These are phyloP conservation scores for Scutellaria galericulata DNA, from an alignment of 257 asterid species.

Conservation along the genomic window DNA sequence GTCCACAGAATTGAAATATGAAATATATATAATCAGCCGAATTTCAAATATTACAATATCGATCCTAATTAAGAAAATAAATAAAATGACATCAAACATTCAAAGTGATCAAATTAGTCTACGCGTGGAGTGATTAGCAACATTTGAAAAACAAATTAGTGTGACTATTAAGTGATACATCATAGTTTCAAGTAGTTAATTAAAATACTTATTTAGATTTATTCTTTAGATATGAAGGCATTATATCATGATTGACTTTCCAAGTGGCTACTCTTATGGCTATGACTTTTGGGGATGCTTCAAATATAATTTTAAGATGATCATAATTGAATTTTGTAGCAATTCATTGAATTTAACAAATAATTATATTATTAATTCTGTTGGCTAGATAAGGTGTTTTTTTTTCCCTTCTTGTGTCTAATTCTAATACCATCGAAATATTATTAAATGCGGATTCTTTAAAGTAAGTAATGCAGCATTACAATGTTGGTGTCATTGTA, in stretches of 20 bases:
- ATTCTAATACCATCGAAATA: too few relatives aligned
- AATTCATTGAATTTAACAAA: not conserved
- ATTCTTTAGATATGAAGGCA: too few relatives aligned
- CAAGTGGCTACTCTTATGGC: not conserved
- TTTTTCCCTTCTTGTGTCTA: too few relatives aligned
- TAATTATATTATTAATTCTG: not conserved
- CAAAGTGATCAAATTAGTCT: not conserved
- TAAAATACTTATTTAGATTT: not conserved
- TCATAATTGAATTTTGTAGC: not conserved
- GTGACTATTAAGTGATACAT: not conserved
- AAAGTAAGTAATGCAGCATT: too few relatives aligned
- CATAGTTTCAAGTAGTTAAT: not conserved
- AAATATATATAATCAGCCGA: too few relatives aligned
- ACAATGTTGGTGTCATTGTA: too few relatives aligned
- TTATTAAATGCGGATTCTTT: too few relatives aligned
- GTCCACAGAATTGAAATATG: too few relatives aligned
- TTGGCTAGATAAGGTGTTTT: too few relatives aligned
- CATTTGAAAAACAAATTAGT: not conserved
- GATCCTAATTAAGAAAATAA: not conserved
- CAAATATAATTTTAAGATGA: not conserved
- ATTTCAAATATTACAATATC: too few relatives aligned
- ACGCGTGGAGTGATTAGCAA: not conserved
- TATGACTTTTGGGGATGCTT: not conserved
- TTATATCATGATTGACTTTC: conserved; percentile 2
- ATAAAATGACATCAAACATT: not conserved